Base-by-base conservation (phyloP, 1,284 basidiomycete genomes). In the Agaricales sp. region DNA sequence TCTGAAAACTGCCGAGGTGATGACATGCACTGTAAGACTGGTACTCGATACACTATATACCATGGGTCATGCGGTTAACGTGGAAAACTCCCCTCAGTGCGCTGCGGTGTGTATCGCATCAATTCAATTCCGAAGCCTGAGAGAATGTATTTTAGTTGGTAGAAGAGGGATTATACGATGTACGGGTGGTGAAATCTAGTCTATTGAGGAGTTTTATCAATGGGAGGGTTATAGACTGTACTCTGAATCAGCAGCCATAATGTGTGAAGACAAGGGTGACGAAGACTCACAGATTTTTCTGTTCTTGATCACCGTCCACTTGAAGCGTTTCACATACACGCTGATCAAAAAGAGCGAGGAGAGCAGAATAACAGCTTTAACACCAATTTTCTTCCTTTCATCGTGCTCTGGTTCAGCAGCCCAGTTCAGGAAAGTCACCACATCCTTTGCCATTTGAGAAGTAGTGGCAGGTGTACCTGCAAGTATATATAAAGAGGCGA, bases 401-500 rank as follows among this genome's bases (percentile, higher is more conserved):
- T 99, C 96, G 65, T 95, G 91, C 69, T 99, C 96, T 22, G 96
- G 96, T 69, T 99, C 96, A 52, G 95, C 80, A 41, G 90, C 88
- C 92, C 92, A 96, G 69, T 80, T 81, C 52, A 99, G 71, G 86
- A 99, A 99, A 2, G 88, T 92, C 38, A 82, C 81, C 47, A 99
- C 93, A 61, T 99, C 96, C 80, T 99, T 99, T 58, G 96, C 94
- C 93, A 99, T 95, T 68, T 99, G 96, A n/a, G 91, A 90, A 8
- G 93, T 88, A 46, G 95, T 99, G 11, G 95, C 91, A 8, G 95
- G 92, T 3, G 96, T 99, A 50, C 90, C 92, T 90, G 51, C 19
- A 18, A 37, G 13, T 49, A 49, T 25, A 35, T 35, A n/a, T 8
- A 35, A 24, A 39, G 20, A 52, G 49, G 30, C 46, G n/a, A n/a